Percentiles rank a stretch among this genome's conserved stretches.
These are phyloP conservation scores for Penicillium flavigenum DNA, from an alignment of 495 filamentous ascomycete species.

Conservation along the genomic window DNA sequence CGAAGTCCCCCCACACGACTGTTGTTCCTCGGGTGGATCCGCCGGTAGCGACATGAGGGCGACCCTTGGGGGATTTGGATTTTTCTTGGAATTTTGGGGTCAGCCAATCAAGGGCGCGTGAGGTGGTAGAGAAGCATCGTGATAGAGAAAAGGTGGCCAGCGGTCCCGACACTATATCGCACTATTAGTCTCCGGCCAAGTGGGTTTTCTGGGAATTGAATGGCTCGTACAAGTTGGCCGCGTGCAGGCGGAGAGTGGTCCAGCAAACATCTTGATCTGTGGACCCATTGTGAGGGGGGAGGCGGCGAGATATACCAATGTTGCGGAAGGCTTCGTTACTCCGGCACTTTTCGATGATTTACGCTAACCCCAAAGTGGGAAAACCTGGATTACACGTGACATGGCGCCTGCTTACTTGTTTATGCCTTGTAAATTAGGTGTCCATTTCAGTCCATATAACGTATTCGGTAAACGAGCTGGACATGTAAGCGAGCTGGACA, in stretches of 20 bases:
- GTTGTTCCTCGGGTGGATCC: slow-evolving; percentile 91
- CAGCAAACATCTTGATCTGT: slow-evolving; percentile 40
- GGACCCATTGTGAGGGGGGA: slow-evolving; percentile 36
- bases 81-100: slow-evolving; percentile 70
- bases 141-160: slow-evolving; percentile 37
- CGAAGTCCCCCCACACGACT: slow-evolving; percentile 94
- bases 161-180: slow-evolving; percentile 32
- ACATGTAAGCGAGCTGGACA: too few relatives aligned
- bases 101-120: slow-evolving; percentile 69
- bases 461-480: too few relatives aligned
- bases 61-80: slow-evolving; percentile 87
- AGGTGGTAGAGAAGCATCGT: slow-evolving; percentile 73
- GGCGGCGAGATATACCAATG: slow-evolving; percentile 14
- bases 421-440: neutral
- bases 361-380: slow-evolving; percentile 26
- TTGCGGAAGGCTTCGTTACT: slow-evolving; percentile 19
- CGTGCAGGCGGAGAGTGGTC: slow-evolving; percentile 37
- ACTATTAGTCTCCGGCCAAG: slow-evolving; percentile 24
- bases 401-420: neutral
- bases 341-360: slow-evolving; percentile 36
- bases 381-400: slow-evolving; percentile 30
- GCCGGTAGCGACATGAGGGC: slow-evolving; percentile 82
- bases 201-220: slow-evolving; percentile 8
- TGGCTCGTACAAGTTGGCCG: slow-evolving; percentile 39
- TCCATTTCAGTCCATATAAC: neutral